Conservation (phyloP, 129 eudicot species). For the Cynara cardunculus region DNA sequence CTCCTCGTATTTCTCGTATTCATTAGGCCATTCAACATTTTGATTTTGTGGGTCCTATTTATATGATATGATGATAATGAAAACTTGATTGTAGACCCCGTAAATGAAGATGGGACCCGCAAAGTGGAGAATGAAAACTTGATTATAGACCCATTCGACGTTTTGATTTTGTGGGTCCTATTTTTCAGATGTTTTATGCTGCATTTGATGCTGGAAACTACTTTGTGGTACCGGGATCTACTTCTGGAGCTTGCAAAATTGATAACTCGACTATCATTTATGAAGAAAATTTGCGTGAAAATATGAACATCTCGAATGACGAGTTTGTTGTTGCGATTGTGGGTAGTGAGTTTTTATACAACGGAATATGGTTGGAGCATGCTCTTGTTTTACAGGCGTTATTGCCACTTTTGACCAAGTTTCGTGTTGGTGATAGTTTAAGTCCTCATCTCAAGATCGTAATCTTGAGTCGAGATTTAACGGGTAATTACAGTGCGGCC, state of each 20-base stretch:
- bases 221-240: conserved; percentile 83
- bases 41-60: conserved; percentile 9
- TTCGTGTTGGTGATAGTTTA: conserved; percentile 28
- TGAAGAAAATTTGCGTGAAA: conserved; percentile 34
- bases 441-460: conserved; percentile 59
- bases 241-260: conserved; percentile 59
- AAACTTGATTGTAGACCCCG: conserved; percentile 8
- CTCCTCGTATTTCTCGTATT: background rate
- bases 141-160: background rate
- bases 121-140: background rate
- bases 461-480: conserved; percentile 48
- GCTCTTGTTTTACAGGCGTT: conserved; percentile 77
- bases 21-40: conserved; percentile 5
- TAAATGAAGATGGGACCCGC: conserved; percentile 8
- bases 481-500: conserved; percentile 55
- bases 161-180: background rate
- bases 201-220: conserved; percentile 77
- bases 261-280: conserved; percentile 26
- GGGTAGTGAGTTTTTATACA: conserved; percentile 68
- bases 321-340: conserved; percentile 70
- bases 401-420: conserved; percentile 46
- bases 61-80: background rate
- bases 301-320: conserved; percentile 41
- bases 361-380: conserved; percentile 90
- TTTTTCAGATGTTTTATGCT: conserved; percentile 73